Evolutionary conservation across 2,329 filamentous ascomycete genomes (phyloP).

Genomic region (Alternaria arborescens): DNA sequence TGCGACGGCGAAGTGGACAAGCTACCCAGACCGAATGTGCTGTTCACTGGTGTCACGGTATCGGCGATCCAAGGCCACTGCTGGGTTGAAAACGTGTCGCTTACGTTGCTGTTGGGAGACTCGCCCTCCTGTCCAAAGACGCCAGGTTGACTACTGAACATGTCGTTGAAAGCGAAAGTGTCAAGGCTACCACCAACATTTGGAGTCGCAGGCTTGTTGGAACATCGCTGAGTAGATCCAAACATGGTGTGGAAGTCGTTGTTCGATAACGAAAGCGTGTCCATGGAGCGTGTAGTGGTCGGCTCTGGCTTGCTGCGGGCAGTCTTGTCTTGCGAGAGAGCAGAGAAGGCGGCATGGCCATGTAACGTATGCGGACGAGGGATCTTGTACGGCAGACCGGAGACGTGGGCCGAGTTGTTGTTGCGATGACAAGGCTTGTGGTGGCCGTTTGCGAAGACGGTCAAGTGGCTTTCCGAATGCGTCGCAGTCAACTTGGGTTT

Average conservation of each 20-base stretch:
- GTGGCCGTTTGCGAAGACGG: slow-evolving; percentile 69
- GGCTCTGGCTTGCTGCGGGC: slow-evolving; percentile 36
- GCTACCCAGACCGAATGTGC: slow-evolving; percentile 46
- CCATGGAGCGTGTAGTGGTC: slow-evolving; percentile 42
- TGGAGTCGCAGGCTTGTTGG: slow-evolving; percentile 37
- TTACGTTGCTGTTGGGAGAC: slow-evolving; percentile 46
- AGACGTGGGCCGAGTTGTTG: slow-evolving; percentile 70
- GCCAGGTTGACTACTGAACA: slow-evolving; percentile 39
- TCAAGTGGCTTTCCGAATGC: slow-evolving; percentile 67
- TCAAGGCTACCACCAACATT: slow-evolving; percentile 43
- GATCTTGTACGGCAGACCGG: slow-evolving; percentile 69
- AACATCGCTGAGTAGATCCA: slow-evolving; percentile 41
- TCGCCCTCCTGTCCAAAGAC: slow-evolving; percentile 40
- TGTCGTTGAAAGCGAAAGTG: slow-evolving; percentile 35
- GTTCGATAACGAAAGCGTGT: slow-evolving; percentile 49
- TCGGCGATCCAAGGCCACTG: slow-evolving; percentile 48
- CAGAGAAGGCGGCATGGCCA: slow-evolving; percentile 41
- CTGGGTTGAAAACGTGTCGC: slow-evolving; percentile 41
- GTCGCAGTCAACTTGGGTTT: slow-evolving; percentile 66
- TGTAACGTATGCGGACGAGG: slow-evolving; percentile 55
- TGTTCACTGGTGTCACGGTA: slow-evolving; percentile 35
- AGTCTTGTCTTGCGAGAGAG: slow-evolving; percentile 33
- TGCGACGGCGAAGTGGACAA: slow-evolving; percentile 52
- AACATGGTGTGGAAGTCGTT: slow-evolving; percentile 49
- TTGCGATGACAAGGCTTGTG: slow-evolving; percentile 71